A percentile compares a stretch with the other conserved stretches of the same genome.
Evolutionary conservation across 495 filamentous ascomycete species (phyloP).

Genomic region (Xylaria bambusicola): DNA sequence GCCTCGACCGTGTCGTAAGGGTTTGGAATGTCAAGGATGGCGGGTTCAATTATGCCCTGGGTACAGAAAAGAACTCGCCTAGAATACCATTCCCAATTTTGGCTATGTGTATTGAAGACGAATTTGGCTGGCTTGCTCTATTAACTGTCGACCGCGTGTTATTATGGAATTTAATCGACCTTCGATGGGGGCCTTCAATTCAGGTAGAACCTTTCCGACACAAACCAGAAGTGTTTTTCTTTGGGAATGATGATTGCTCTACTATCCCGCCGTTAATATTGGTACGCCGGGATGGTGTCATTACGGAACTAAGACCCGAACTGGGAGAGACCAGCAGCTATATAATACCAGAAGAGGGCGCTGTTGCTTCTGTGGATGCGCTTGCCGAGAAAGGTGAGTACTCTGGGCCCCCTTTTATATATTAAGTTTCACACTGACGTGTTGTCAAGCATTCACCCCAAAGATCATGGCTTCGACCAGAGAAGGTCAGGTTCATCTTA

Average conservation of each 20-base stretch:
- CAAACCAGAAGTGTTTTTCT: conserved; percentile 60
- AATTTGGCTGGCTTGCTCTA: conserved; percentile 63
- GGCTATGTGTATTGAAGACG: conserved; percentile 59
- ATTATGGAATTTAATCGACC: conserved; percentile 59
- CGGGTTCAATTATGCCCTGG: conserved; percentile 39
- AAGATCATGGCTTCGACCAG: conserved; percentile 35
- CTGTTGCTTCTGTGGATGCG: conserved; percentile 44
- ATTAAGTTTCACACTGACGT: conserved; percentile 19
- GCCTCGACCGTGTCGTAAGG: conserved; percentile 62
- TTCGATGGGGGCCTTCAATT: conserved; percentile 50
- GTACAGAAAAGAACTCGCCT: conserved; percentile 37
- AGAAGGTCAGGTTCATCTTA: conserved; percentile 45
- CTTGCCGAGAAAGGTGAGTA: conserved; percentile 45
- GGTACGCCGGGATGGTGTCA: conserved; percentile 58
- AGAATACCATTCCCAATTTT: conserved; percentile 58
- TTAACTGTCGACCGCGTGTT: conserved; percentile 56
- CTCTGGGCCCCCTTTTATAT: not conserved
- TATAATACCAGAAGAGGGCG: conserved; percentile 44
- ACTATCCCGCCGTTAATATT: conserved; percentile 50
- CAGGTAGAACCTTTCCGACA: conserved; percentile 53
- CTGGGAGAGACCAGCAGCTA: conserved; percentile 34
- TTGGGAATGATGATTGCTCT: conserved; percentile 40
- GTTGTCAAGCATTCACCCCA: conserved; percentile 27
- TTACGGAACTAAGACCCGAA: conserved; percentile 52
- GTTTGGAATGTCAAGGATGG: conserved; percentile 58